phyloP scores from a whole-genome alignment of 106 monocot species.

The Chionographis japonica region DNA sequence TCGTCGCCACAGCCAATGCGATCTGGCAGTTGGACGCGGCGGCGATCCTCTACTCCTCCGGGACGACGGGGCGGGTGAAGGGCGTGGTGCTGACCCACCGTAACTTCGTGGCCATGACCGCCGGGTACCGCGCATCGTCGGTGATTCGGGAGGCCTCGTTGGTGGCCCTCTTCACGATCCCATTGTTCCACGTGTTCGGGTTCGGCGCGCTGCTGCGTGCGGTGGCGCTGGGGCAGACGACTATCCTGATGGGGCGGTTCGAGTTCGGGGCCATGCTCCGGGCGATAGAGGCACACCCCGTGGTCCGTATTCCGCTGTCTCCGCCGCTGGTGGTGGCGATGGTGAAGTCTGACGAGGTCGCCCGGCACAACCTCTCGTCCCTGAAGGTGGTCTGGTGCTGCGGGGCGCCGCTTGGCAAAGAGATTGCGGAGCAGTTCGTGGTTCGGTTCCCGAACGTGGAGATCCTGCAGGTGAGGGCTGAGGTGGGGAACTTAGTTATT shows the following conservation, averaged over 20 bases:
- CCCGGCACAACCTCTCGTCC: not conserved
- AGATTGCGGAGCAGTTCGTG: constrained; percentile 9
- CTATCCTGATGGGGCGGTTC: not conserved
- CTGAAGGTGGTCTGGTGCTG: constrained; percentile 14
- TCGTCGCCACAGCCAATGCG: not conserved
- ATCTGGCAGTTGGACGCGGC: constrained; percentile 37
- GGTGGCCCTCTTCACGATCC: not conserved
- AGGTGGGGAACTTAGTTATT: not conserved
- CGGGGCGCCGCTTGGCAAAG: constrained; percentile 13
- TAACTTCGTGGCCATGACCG: constrained; percentile 22
- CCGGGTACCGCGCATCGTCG: not conserved
- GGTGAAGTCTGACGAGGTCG: not conserved
- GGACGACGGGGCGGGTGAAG: constrained; percentile 42
- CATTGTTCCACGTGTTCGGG: not conserved
- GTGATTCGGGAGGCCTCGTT: not conserved
- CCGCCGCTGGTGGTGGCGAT: constrained; percentile 22
- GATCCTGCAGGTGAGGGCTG: not conserved
- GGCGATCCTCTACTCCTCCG: constrained; percentile 43
- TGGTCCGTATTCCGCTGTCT: not conserved
- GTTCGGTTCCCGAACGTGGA: constrained; percentile 12
- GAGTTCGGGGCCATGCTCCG: not conserved
- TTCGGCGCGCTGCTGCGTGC: not conserved
- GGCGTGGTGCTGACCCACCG: constrained; percentile 31
- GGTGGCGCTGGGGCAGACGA: constrained; percentile 15
- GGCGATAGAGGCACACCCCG: not conserved